Evolutionary conservation across 1,284 basidiomycete genomes (phyloP), one percentile per base, ranked within the genome.

Genomic region (Cryptococcus hybrid): DNA sequence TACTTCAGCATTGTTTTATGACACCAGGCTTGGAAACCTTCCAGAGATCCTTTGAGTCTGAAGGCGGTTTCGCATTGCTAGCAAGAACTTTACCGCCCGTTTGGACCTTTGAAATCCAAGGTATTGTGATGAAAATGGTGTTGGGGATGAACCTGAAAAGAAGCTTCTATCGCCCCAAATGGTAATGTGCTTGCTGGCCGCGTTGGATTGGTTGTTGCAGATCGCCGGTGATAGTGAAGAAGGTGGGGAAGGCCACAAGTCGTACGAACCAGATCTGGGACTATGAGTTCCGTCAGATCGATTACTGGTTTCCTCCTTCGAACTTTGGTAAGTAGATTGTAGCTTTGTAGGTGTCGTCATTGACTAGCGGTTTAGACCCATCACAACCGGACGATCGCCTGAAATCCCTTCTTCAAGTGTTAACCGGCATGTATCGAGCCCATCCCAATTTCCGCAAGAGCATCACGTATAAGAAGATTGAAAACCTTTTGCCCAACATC

Each of bases 61-160:
- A 78, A 63, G 77, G 77, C 11, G 77, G 77, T 2, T 77, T 75
- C 49, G 74, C 71, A 5, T 56, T 77, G 2, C 61, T 78, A 3
- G 70, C 71, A 5, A 50, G 64, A 3, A 69, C 67, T 1, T 62
- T 77, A 0, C 67, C 71, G 1, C 57, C 58, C 1, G 57, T 73
- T 5, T 78, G 77, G 77, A 55, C 60, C 24, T 53, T 51, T 2
- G 64, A 68, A 42, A 63, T 77, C 2, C 77, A 76, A 53, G 61
- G 48, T 3, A 52, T 51, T 38, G 66, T 75, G 13, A 66, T 71
- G 36, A 44, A 52, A 30, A 67, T 69, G 56, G 56, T 71, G 37
- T 48, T 71, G 4, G 70, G 38, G 64, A 61, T 4, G 52, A 64
- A 39, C 51, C 54, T 38, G 43, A 51, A 3, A 53, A 62, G 2